These are phyloP conservation scores for Leptographium lundbergii DNA, from an alignment of 2,329 filamentous ascomycete genomes.

Conservation along the genomic window DNA sequence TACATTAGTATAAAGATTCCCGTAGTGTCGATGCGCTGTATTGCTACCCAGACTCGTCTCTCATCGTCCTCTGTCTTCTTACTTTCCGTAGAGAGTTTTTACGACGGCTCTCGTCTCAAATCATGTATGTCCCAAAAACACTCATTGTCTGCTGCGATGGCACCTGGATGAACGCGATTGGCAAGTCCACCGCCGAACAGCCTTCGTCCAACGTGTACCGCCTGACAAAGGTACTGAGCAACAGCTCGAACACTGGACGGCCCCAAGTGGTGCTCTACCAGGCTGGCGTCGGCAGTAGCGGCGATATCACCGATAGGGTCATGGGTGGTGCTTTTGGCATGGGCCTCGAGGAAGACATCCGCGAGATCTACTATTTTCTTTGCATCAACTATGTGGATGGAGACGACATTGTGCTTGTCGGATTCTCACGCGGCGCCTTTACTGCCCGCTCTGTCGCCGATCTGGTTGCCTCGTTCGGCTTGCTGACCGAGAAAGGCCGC, in stretches of 20 bases:
- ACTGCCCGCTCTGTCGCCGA: slow-evolving; percentile 27
- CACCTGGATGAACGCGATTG: slow-evolving; percentile 22
- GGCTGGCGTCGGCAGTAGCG: slow-evolving; percentile 19
- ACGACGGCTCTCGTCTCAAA: not conserved
- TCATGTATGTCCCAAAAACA: not conserved
- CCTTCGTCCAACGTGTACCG: slow-evolving; percentile 11
- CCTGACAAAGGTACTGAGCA: slow-evolving; percentile 6
- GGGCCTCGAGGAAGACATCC: slow-evolving; percentile 21
- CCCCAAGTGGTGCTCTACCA: slow-evolving; percentile 21
- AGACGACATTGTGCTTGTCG: slow-evolving; percentile 23
- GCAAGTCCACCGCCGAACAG: slow-evolving; percentile 9
- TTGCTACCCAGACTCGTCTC: not conserved
- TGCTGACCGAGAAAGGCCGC: slow-evolving; percentile 29
- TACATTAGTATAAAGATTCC: not conserved
- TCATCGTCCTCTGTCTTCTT: not conserved
- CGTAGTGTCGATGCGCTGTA: no score
- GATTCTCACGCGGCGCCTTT: slow-evolving; percentile 27
- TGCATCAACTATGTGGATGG: slow-evolving; percentile 24
- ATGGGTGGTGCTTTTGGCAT: slow-evolving; percentile 21
- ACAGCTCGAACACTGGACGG: slow-evolving; percentile 10
- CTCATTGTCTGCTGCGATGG: slow-evolving; percentile 21
- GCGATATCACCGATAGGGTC: slow-evolving; percentile 16
- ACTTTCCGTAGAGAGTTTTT: not conserved
- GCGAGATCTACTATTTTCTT: slow-evolving; percentile 25
- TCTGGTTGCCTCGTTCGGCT: slow-evolving; percentile 24